Conservation (phyloP, 768 basidiomycete genomes). For the Suillus clintonianus region DNA sequence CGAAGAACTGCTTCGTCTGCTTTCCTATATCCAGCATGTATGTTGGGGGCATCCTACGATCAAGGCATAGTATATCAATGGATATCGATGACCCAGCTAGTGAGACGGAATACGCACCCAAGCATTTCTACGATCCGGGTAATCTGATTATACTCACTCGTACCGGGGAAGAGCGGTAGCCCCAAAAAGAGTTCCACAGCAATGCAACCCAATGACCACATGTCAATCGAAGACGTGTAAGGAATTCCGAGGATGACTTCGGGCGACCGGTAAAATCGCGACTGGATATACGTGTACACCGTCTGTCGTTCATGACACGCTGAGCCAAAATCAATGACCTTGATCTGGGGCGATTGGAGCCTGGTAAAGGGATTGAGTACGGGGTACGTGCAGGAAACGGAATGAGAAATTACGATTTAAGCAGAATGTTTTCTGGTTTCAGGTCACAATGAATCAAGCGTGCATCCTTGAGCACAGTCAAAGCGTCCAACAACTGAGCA, state of each 20-base stretch:
- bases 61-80: not conserved
- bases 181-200: conserved; percentile 98
- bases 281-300: conserved; percentile 99
- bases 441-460: conserved; percentile 97
- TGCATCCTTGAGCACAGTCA: conserved; percentile 92
- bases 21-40: conserved; percentile 97
- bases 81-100: not conserved
- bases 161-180: conserved; percentile 94
- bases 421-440: conserved; percentile 97
- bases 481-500: conserved; percentile 88
- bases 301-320: conserved; percentile 99
- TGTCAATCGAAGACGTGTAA: conserved; percentile 94
- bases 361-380: conserved; percentile 39
- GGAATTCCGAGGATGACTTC: conserved; percentile 95
- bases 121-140: conserved; percentile 98
- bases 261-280: conserved; percentile 96
- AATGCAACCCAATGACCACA: conserved; percentile 99
- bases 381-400: conserved; percentile 1
- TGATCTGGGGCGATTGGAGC: conserved; percentile 95
- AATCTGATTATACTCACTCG: conserved; percentile 98
- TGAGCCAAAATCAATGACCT: conserved; percentile 98
- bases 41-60: conserved; percentile 75
- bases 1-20: conserved; percentile 93
- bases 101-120: conserved; percentile 60
- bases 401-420: conserved; percentile 73